Conservation (phyloP, 2,329 filamentous ascomycete species). For the Apiospora koreana region DNA sequence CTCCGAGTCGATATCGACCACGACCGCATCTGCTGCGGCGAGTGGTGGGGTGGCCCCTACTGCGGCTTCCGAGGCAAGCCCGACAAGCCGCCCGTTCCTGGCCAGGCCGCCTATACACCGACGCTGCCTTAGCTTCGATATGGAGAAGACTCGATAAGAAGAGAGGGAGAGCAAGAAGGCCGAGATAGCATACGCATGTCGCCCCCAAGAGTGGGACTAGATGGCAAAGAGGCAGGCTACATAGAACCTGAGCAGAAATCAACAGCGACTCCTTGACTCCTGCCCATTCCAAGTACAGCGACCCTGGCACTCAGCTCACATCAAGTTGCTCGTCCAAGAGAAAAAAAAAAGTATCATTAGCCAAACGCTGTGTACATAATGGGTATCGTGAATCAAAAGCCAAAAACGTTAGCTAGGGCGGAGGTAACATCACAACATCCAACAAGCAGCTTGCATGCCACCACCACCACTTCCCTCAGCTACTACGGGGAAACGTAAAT, state of each 20-base stretch:
- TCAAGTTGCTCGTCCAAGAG: no score
- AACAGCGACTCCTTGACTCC: neutral
- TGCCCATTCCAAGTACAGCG: neutral
- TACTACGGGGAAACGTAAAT: neutral
- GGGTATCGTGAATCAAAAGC: neutral
- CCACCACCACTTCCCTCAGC: neutral
- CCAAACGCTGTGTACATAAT: neutral
- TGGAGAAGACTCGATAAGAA: no score
- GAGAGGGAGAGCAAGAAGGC: neutral
- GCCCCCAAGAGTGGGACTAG: no score
- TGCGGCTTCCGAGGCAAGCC: neutral
- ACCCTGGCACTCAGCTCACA: neutral
- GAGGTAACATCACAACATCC: neutral
- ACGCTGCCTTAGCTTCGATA: neutral
- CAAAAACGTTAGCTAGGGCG: neutral
- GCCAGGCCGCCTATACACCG: neutral
- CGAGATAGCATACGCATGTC: neutral
- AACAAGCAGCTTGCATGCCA: neutral
- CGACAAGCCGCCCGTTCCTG: neutral
- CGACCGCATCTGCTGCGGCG: slow-evolving; percentile 4
- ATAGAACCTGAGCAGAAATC: neutral
- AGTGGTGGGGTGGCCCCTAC: slow-evolving; percentile 10
- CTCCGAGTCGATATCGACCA: neutral
- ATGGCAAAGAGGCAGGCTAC: no score
- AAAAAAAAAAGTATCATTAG: neutral